Evolutionary conservation across 345 rosid genomes (phyloP).

Genomic region (Rhodomyrtus tomentosa): DNA sequence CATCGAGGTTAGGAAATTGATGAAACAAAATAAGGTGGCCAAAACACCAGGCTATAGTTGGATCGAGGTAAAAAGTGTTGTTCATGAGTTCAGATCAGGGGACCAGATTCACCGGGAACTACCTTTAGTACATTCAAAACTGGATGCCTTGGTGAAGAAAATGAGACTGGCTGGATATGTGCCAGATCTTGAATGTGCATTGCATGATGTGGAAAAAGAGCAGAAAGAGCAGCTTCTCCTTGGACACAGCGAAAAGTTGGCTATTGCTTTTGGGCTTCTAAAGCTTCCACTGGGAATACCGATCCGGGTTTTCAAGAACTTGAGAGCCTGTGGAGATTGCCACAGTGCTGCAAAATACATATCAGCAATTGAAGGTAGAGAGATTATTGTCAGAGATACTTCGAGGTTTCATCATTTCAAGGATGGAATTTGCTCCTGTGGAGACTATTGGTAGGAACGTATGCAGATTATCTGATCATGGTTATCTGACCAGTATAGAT

Average conservation of each 20-base stretch:
- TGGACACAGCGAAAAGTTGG: constrained; percentile 80
- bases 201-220: constrained; percentile 60
- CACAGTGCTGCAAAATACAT: constrained; percentile 54
- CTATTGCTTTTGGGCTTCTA: constrained; percentile 64
- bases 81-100: constrained; percentile 31
- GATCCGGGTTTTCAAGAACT: constrained; percentile 72
- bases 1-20: constrained; percentile 10
- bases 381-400: constrained; percentile 66
- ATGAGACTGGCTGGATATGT: constrained; percentile 73
- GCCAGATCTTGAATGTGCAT: constrained; percentile 71
- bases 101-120: constrained; percentile 35
- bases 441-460: constrained; percentile 52
- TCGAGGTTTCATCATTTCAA: constrained; percentile 74
- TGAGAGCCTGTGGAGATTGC: constrained; percentile 83
- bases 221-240: constrained; percentile 55
- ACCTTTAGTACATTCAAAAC: constrained; percentile 42
- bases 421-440: constrained; percentile 77
- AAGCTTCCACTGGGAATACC: constrained; percentile 30
- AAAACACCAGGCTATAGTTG: constrained; percentile 30
- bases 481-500: not conserved
- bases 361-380: constrained; percentile 59
- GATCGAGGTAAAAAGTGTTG: constrained; percentile 20
- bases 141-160: constrained; percentile 44
- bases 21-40: constrained; percentile 18
- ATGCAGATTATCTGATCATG: not conserved